Percentiles rank a stretch among this genome's conserved stretches.
Evolutionary conservation across 495 filamentous ascomycete species (phyloP).

Genomic region (Xylaria acuta): DNA sequence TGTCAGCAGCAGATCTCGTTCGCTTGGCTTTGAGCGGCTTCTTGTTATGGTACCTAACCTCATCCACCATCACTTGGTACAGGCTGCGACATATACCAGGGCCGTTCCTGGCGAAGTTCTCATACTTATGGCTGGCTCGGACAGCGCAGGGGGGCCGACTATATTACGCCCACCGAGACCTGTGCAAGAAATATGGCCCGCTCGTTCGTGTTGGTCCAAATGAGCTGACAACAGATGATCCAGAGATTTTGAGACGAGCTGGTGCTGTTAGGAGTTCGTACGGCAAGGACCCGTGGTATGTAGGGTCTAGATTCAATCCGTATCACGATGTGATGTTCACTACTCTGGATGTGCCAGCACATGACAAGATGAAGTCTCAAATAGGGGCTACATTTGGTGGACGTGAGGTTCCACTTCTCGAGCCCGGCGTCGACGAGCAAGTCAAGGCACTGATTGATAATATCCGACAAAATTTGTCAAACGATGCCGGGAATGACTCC

Average conservation of each 20-base stretch:
- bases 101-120: slow-evolving; percentile 32
- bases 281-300: slow-evolving; percentile 40
- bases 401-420: slow-evolving; percentile 47
- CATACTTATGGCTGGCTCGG: slow-evolving; percentile 33
- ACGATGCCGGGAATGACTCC: slow-evolving; percentile 24
- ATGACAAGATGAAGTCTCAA: slow-evolving; percentile 36
- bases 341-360: slow-evolving; percentile 35
- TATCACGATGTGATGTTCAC: slow-evolving; percentile 44
- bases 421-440: slow-evolving; percentile 45
- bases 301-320: slow-evolving; percentile 38
- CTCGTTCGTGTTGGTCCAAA: slow-evolving; percentile 45
- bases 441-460: slow-evolving; percentile 42
- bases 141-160: slow-evolving; percentile 23
- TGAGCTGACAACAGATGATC: slow-evolving; percentile 46
- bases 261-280: slow-evolving; percentile 39
- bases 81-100: slow-evolving; percentile 37
- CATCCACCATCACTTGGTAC: slow-evolving; percentile 25
- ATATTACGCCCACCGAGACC: slow-evolving; percentile 20
- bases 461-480: slow-evolving; percentile 27
- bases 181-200: slow-evolving; percentile 26
- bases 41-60: slow-evolving; percentile 25
- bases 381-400: slow-evolving; percentile 48
- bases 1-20: neutral
- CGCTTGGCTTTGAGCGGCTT: neutral
- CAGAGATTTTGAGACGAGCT: slow-evolving; percentile 42